Evolutionary conservation across 129 eudicot species (phyloP), one percentile per base, ranked within the genome.

Genomic region (Ambrosia trifida): DNA sequence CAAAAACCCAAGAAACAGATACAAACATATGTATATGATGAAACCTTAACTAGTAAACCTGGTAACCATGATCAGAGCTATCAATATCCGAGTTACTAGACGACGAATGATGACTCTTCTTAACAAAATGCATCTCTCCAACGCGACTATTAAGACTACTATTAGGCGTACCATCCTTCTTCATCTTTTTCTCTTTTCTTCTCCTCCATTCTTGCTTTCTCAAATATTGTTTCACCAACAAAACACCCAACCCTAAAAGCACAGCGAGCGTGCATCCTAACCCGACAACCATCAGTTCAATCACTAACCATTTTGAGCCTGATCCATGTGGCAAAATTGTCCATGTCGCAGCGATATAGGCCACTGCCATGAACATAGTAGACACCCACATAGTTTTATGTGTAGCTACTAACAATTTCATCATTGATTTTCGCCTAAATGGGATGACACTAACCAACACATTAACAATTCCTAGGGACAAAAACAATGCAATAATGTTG

Each of bases 1-100:
- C n/a, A n/a, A n/a, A n/a, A n/a, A n/a, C n/a, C n/a, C n/a, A n/a
- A n/a, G n/a, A n/a, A n/a, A n/a, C n/a, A n/a, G n/a, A n/a, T n/a
- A n/a, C n/a, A n/a, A n/a, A n/a, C n/a, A n/a, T n/a, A n/a, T n/a
- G n/a, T n/a, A n/a, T n/a, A n/a, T n/a, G n/a, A n/a, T n/a, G n/a
- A n/a, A n/a, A n/a, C n/a, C n/a, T n/a, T n/a, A n/a, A n/a, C n/a
- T n/a, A n/a, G 5, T 35, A 35, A 1, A 2, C 40, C n/a, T n/a
- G n/a, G 70, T 73, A 84, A 53, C 85, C 85, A 61, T 80, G 80
- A 74, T 84, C 88, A 12, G 88, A 84, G 78, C 88, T 84, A 80
- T 80, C 88, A 17, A 80, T 74, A 18, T 84, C 88, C 0, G 88
- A 84, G 69, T 84, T 81, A 74, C 81, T 80, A 58, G 81, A 77